Percentiles rank a stretch among this genome's conserved stretches.
Evolutionary conservation across 805 yeast genomes (phyloP).

Genomic region (Kregervanrija fluxuum): DNA sequence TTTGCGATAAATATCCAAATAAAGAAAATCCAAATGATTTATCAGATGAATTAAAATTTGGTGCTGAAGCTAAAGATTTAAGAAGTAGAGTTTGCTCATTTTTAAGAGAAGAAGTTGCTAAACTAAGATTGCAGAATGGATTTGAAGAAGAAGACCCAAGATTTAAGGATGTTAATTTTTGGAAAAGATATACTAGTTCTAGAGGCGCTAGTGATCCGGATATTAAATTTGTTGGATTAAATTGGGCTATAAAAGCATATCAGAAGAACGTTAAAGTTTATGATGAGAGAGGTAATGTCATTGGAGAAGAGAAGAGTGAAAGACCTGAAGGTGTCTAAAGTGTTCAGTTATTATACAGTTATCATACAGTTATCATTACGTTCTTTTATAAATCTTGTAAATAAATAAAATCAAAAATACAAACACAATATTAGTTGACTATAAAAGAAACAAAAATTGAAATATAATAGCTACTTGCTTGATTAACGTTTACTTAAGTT

Average conservation of each 20-base stretch:
- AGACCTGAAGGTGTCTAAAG: constrained; percentile 9
- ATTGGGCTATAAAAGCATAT: constrained; percentile 74
- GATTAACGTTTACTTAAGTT: no score
- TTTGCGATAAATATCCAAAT: constrained; percentile 50
- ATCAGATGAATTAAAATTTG: constrained; percentile 52
- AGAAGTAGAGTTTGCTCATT: constrained; percentile 66
- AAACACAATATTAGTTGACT: no score
- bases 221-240: constrained; percentile 65
- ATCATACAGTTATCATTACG: no score
- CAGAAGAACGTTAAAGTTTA: constrained; percentile 36
- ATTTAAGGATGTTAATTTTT: constrained; percentile 61
- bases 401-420: no score
- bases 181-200: constrained; percentile 59
- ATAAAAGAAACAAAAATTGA: no score
- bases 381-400: no score
- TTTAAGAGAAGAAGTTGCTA: constrained; percentile 54
- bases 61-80: constrained; percentile 56
- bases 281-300: constrained; percentile 27
- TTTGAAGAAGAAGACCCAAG: constrained; percentile 59
- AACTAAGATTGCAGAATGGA: constrained; percentile 34
- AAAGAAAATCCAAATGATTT: constrained; percentile 49
- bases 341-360: not conserved
- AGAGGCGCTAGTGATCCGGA: constrained; percentile 67
- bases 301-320: constrained; percentile 12
- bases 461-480: no score